phyloP scores from a whole-genome alignment of 1,139 yeast genomes.

The Dujonia santamariae region DNA sequence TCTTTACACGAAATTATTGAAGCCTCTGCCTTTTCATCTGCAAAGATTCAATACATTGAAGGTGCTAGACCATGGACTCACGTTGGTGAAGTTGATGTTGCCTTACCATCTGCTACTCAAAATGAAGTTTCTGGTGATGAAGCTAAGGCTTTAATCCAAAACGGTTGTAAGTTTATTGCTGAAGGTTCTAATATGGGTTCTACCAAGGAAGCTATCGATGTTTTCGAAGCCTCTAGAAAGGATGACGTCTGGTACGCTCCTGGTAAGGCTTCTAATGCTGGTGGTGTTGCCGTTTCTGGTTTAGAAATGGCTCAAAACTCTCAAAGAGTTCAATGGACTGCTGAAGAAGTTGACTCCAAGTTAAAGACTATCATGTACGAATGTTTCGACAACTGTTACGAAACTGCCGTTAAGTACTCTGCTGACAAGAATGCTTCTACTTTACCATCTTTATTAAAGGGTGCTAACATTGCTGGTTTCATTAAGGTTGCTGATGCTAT shows the following conservation, averaged over 20 bases:
- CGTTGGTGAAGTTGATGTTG: slow-evolving; percentile 91
- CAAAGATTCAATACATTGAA: slow-evolving; percentile 69
- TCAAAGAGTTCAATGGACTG: slow-evolving; percentile 83
- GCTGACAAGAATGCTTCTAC: slow-evolving; percentile 56
- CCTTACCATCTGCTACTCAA: slow-evolving; percentile 97
- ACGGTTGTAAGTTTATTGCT: slow-evolving; percentile 91
- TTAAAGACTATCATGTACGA: slow-evolving; percentile 88
- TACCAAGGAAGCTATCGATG: slow-evolving; percentile 93
- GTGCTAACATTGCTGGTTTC: slow-evolving; percentile 99
- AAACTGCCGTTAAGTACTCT: slow-evolving; percentile 79
- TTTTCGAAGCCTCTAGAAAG: slow-evolving; percentile 83
- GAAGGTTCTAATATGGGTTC: slow-evolving; percentile 99
- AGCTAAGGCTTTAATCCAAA: slow-evolving; percentile 89
- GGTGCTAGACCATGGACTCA: slow-evolving; percentile 97
- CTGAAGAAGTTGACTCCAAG: slow-evolving; percentile 84
- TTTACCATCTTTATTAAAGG: slow-evolving; percentile 92
- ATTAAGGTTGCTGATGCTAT: slow-evolving; percentile 97
- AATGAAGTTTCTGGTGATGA: slow-evolving; percentile 97
- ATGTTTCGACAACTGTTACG: slow-evolving; percentile 91
- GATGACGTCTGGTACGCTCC: slow-evolving; percentile 95
- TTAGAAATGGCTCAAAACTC: slow-evolving; percentile 99
- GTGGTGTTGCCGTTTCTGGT: slow-evolving; percentile 99
- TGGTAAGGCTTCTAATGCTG: slow-evolving; percentile 99
- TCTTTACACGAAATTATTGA: slow-evolving; percentile 61
- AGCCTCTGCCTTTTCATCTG: slow-evolving; percentile 54